Evolutionary conservation across 768 basidiomycete genomes (phyloP).

Genomic region (Mycena maculata): DNA sequence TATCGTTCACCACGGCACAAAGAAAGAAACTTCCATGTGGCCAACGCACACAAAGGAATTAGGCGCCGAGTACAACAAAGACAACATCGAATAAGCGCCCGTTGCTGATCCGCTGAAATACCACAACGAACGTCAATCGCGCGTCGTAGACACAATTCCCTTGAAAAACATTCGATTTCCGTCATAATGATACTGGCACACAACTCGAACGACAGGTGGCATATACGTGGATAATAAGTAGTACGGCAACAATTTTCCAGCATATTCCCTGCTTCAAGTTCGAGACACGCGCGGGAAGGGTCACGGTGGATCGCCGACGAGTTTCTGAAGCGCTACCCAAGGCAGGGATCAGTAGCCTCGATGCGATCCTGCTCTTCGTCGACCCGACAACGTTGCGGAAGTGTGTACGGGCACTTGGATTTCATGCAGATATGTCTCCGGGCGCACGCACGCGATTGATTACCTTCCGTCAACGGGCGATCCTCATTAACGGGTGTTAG

Average conservation of each 20-base stretch:
- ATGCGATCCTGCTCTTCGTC: slow-evolving; percentile 14
- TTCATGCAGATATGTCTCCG: slow-evolving; percentile 5
- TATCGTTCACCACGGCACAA: neutral
- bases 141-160: neutral
- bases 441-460: neutral
- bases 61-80: slow-evolving; percentile 2
- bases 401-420: neutral
- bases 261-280: too few species aligned
- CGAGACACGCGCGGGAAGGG: too few species aligned
- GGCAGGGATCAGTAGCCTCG: slow-evolving; percentile 16
- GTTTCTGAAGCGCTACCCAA: slow-evolving; percentile 14
- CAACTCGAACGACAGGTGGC: neutral
- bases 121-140: neutral
- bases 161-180: neutral
- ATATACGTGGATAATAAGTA: neutral
- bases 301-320: too few species aligned
- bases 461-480: neutral
- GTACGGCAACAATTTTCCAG: neutral
- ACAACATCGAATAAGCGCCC: neutral
- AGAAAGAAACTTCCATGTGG: slow-evolving; percentile 8
- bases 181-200: too few species aligned
- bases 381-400: slow-evolving; percentile 13
- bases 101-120: neutral
- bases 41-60: neutral
- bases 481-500: neutral